Evolutionary conservation across 306 rosid genomes (phyloP).

Genomic region (Fagus sylvatica): DNA sequence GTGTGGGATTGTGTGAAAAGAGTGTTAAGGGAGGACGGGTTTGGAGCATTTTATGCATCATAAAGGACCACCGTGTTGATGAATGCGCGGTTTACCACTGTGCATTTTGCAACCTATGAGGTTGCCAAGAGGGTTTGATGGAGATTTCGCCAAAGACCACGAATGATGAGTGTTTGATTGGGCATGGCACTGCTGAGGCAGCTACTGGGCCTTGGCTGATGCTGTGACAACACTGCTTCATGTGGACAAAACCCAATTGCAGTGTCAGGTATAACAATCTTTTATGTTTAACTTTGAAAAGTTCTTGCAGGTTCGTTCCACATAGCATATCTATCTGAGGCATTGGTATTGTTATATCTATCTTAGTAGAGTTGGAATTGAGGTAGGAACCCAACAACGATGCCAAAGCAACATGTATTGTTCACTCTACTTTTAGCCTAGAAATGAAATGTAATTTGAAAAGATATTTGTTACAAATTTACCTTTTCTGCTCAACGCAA

Average conservation of each 20-base stretch:
- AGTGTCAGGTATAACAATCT: slow-evolving; percentile 56
- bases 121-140: slow-evolving; percentile 45
- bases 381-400: neutral
- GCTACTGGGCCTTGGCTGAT: slow-evolving; percentile 73
- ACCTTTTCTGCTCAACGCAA: neutral
- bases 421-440: neutral
- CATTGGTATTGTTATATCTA: neutral
- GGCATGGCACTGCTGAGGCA: slow-evolving; percentile 82
- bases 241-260: slow-evolving; percentile 77
- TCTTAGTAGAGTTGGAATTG: neutral
- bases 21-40: slow-evolving; percentile 67
- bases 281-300: neutral
- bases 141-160: slow-evolving; percentile 56
- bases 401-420: neutral
- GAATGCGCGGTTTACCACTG: slow-evolving; percentile 80
- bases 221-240: slow-evolving; percentile 66
- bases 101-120: slow-evolving; percentile 63
- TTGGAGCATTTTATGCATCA: slow-evolving; percentile 68
- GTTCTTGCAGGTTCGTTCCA: too few species aligned
- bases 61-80: slow-evolving; percentile 74
- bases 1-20: slow-evolving; percentile 66
- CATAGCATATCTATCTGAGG: neutral
- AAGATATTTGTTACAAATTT: neutral
- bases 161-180: slow-evolving; percentile 49
- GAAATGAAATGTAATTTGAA: neutral